Evolutionary conservation across 225 moss, liverwort and hornwort species (phyloP).

Genomic region (Bryum argenteum): DNA sequence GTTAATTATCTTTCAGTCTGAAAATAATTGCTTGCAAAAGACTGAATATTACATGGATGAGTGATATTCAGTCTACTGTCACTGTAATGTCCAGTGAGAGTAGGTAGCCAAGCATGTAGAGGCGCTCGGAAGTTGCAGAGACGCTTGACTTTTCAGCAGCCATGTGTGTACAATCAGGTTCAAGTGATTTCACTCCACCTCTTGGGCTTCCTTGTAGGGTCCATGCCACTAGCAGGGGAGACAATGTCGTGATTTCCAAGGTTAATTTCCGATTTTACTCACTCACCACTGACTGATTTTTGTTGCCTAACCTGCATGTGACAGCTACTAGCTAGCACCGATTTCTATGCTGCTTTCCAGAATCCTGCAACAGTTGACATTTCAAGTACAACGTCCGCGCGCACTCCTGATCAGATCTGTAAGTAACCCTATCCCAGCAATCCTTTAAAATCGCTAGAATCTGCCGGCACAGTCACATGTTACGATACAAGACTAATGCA

Average conservation of each 20-base stretch:
- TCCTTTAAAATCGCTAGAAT: background rate
- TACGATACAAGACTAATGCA: background rate
- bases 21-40: no score
- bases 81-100: background rate
- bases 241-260: constrained; percentile 7
- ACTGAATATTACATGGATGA: background rate
- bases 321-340: background rate
- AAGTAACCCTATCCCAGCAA: background rate
- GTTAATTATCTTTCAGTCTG: no score
- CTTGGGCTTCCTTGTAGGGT: constrained; percentile 20
- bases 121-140: constrained; percentile 33
- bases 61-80: background rate
- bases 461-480: background rate
- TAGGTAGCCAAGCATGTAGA: background rate
- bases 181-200: constrained; percentile 20
- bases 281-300: constrained; percentile 13
- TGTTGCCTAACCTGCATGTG: no score
- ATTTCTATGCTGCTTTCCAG: background rate
- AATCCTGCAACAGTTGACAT: constrained; percentile 22
- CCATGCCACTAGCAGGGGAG: constrained; percentile 26
- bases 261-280: background rate
- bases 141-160: constrained; percentile 32
- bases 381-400: background rate
- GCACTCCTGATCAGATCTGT: background rate
- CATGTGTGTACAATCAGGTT: background rate